Evolutionary conservation across 2,329 filamentous ascomycete genomes (phyloP).

Genomic region (Aspergillus sp.): DNA sequence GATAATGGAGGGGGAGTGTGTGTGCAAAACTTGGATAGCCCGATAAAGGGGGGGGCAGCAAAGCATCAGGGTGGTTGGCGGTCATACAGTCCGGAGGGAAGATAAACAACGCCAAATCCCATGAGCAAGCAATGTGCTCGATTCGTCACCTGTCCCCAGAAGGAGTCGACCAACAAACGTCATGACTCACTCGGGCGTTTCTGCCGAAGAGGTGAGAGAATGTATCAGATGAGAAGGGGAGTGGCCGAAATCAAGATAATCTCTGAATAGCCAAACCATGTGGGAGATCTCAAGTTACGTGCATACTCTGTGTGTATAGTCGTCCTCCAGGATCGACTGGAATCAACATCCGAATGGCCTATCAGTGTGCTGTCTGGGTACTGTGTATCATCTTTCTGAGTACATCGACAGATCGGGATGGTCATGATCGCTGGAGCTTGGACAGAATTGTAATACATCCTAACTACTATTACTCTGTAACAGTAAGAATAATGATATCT

Average conservation of each 20-base stretch:
- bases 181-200: too few relatives aligned
- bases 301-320: slow-evolving; percentile 1
- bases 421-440: too few relatives aligned
- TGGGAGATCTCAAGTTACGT: neutral
- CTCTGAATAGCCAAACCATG: neutral
- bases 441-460: too few relatives aligned
- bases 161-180: neutral
- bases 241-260: neutral
- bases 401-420: too few relatives aligned
- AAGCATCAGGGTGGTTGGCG: slow-evolving; percentile 10
- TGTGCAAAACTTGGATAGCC: neutral
- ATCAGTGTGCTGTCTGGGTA: too few relatives aligned
- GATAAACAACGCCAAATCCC: slow-evolving; percentile 14
- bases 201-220: slow-evolving; percentile 1
- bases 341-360: too few relatives aligned
- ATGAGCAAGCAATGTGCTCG: slow-evolving; percentile 19
- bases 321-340: neutral
- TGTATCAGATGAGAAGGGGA: slow-evolving; percentile 13
- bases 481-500: slow-evolving; percentile 2
- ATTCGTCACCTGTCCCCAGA: slow-evolving; percentile 14
- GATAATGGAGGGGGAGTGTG: neutral
- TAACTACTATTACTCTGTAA: too few relatives aligned
- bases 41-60: slow-evolving; percentile 4
- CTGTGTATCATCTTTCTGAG: too few relatives aligned
- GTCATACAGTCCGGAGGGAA: slow-evolving; percentile 19